These are phyloP conservation scores for Penicillium soppii DNA, from an alignment of 495 filamentous ascomycete species.

Conservation along the genomic window DNA sequence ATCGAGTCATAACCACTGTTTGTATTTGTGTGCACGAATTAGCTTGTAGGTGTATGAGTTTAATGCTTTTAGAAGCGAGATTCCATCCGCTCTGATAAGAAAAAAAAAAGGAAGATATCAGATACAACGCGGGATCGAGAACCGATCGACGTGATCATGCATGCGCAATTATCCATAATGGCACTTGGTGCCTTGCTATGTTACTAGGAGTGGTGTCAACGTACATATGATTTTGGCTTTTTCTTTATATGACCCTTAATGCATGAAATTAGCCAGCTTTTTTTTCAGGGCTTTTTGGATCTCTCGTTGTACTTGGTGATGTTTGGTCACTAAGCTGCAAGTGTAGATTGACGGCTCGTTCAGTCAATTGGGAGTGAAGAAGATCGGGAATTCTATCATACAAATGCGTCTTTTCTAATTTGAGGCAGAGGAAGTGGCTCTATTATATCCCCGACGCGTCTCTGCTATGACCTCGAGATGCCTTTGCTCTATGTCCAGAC, in stretches of 20 bases:
- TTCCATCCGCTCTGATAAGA: constrained; percentile 9
- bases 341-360: too few relatives aligned
- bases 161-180: constrained; percentile 9
- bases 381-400: too few relatives aligned
- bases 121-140: neutral
- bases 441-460: too few relatives aligned
- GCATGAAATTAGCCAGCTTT: neutral
- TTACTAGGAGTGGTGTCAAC: constrained; percentile 1
- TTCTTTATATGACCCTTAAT: too few relatives aligned
- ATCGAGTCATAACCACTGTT: constrained; percentile 39
- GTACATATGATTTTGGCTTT: constrained; percentile 2
- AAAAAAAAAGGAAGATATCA: constrained; percentile 5
- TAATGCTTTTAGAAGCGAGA: constrained; percentile 18
- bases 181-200: neutral
- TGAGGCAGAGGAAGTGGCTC: too few relatives aligned
- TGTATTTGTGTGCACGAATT: constrained; percentile 14
- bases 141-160: constrained; percentile 5
- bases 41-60: constrained; percentile 22
- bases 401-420: too few relatives aligned
- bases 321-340: too few relatives aligned
- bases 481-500: too few relatives aligned
- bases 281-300: too few relatives aligned
- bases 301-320: too few relatives aligned
- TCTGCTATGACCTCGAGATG: too few relatives aligned
- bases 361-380: too few relatives aligned